Base-by-base conservation (phyloP, 1,139 yeast species). In the Lodderomyces pseudojiufengensis region DNA sequence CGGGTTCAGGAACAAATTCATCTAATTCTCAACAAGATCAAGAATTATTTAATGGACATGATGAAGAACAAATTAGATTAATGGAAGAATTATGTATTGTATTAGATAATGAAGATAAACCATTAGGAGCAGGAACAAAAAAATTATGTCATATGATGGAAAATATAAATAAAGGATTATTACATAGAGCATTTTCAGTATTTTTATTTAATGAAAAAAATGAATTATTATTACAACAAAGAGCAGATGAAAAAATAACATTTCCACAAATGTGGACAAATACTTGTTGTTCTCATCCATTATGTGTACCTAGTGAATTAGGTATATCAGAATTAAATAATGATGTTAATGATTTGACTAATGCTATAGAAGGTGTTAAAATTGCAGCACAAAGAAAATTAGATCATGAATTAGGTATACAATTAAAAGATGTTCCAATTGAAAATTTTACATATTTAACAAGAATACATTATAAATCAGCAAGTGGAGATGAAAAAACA, bases 51-150 rank as follows among this genome's bases (percentile, higher is more conserved):
- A 72, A 70, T 8, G 97, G 97, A 15, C 95, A 88, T 50, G 96
- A 92, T 57, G 84, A 82, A 53, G 97, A 90, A 58, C 99, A 92
- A 62, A 87, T 92, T 60, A 76, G 80, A 53, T 72, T 92, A 47
- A 92, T 94, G 99, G 95, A 88, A 50, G 99, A 92, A 61, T 80
- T 90, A 46, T 92, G 99, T 62, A 88, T 92, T 46, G 95, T 92
- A 3, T 70, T 90, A 46, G 96, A 92, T 59, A 81, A 84, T 66
- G 64, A 88, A 51, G 98, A 92, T 58, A 65, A 57, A 37, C 95
- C 97, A 8, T 68, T 88, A 35, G 98, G 97, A 18, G 90, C 95
- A 3, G 97, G 94, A 11, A 85, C 97, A 41, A 92, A 92, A 63
- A 94, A 90, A 61, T 65, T 86, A 37, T 88, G 96, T 53, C 99